Evolutionary conservation across 2,329 filamentous ascomycete genomes (phyloP), one percentile per base, ranked within the genome.

Genomic region (Chaetomiaceae sp.): DNA sequence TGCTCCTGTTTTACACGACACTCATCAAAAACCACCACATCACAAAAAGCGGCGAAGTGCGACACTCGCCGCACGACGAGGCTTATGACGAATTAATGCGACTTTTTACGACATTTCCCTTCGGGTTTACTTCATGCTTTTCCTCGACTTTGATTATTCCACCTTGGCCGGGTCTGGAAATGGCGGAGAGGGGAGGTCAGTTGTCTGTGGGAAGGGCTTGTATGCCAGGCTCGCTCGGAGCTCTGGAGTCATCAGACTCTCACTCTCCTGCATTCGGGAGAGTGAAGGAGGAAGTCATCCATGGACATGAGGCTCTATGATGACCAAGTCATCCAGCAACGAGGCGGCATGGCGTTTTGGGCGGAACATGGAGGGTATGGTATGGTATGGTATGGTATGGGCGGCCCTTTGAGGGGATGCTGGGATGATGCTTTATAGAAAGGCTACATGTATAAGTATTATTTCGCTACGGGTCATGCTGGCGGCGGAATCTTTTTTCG

Each of bases 371-470:
- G 15, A 23, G 22, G 36, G 29, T 33, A 22, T n/a, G n/a, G n/a
- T n/a, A n/a, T n/a, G n/a, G n/a, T n/a, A n/a, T n/a, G n/a, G n/a
- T n/a, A n/a, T n/a, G n/a, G n/a, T n/a, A n/a, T 29, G 49, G 48
- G 39, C 37, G 44, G 23, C 19, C 8, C 22, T 54, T 20, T 31
- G 38, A 4, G 31, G 23, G 15, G 6, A 34, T 4, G 40, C 14
- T 17, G 34, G 34, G 39, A 19, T 20, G 37, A 15, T 45, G 53
- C 43, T 39, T 48, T 44, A 56, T 48, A 56, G 45, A 52, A 31
- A 33, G 54, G 39, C 43, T 58, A 55, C 49, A 52, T 58, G 56
- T 58, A 58, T 50, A 50, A 34, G 42, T 58, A 58, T 58, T 33
- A 55, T 58, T 55, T 50, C 37, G 39, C 52, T 55, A 27, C 46